Conservation (phyloP, 768 basidiomycete species). For the Leccinum boreale region DNA sequence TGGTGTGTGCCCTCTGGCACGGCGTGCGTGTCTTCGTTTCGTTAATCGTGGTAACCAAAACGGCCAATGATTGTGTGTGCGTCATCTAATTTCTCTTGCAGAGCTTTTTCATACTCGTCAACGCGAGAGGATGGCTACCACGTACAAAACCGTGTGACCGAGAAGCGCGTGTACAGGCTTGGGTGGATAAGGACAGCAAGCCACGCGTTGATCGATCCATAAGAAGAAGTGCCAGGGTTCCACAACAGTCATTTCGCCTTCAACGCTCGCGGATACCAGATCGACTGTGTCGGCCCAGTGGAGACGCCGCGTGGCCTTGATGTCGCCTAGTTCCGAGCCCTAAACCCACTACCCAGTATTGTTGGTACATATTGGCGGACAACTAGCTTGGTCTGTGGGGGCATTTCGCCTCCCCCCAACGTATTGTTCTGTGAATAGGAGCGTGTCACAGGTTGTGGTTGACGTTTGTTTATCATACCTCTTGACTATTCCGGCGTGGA, state of each 20-base stretch:
- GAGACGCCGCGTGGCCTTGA: conserved; percentile 20
- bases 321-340: conserved; percentile 1
- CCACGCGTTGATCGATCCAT: background rate
- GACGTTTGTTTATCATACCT: conserved; percentile 17
- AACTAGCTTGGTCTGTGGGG: background rate
- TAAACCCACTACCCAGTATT: background rate
- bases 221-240: background rate
- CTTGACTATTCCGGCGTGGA: conserved; percentile 5
- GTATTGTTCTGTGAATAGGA: background rate
- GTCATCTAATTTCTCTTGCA: conserved; percentile 16
- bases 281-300: conserved; percentile 35
- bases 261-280: conserved; percentile 49
- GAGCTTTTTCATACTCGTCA: conserved; percentile 37
- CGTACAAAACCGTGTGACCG: background rate
- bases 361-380: background rate
- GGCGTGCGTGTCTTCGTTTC: conserved; percentile 35
- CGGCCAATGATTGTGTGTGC: background rate
- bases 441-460: background rate
- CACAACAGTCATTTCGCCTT: conserved; percentile 15
- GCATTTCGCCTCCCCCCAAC: background rate
- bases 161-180: background rate
- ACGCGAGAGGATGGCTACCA: conserved; percentile 21
- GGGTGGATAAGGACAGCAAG: conserved; percentile 8
- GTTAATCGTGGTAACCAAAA: conserved; percentile 38
- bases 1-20: conserved; percentile 30